Evolutionary conservation across 2,329 filamentous ascomycete species (phyloP).

Genomic region (Clonostachys sp.): DNA sequence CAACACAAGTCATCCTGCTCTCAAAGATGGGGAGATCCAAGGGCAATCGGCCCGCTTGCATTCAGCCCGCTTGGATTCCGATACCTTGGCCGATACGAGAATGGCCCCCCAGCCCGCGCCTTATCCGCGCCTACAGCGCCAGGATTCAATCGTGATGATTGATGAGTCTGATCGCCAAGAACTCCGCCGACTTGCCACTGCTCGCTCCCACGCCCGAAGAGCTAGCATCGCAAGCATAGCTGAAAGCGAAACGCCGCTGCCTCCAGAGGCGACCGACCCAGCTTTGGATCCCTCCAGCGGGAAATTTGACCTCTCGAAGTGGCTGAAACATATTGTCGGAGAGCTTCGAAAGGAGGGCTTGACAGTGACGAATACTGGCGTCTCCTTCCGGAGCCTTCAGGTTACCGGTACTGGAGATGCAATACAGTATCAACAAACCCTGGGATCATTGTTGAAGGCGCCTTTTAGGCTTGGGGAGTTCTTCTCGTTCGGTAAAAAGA

Average conservation of each 20-base stretch:
- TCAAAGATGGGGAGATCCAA: too few species aligned
- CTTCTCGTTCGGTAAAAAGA: slow-evolving; percentile 38
- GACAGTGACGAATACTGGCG: slow-evolving; percentile 39
- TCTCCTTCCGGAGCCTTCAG: slow-evolving; percentile 60
- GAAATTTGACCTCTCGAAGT: slow-evolving; percentile 33
- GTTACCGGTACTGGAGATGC: slow-evolving; percentile 64
- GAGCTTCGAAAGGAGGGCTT: slow-evolving; percentile 46
- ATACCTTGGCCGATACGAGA: too few species aligned
- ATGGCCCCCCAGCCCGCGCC: too few species aligned
- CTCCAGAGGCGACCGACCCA: slow-evolving; percentile 9
- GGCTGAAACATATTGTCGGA: slow-evolving; percentile 30
- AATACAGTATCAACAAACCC: slow-evolving; percentile 64
- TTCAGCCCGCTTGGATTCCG: too few species aligned
- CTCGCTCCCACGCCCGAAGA: slow-evolving; percentile 11
- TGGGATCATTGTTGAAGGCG: slow-evolving; percentile 52
- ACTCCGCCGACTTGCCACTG: slow-evolving; percentile 20
- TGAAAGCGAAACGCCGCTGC: too few species aligned
- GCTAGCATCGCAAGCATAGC: background rate
- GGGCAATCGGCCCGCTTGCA: too few species aligned
- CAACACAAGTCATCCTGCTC: too few species aligned
- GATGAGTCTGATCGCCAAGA: slow-evolving; percentile 10
- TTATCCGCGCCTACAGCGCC: background rate
- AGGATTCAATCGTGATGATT: background rate
- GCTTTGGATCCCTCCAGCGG: slow-evolving; percentile 27
- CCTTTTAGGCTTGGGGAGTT: slow-evolving; percentile 54